Conservation (phyloP, 2,329 filamentous ascomycete species). For the Arthrobotrys pseudoclavata region DNA sequence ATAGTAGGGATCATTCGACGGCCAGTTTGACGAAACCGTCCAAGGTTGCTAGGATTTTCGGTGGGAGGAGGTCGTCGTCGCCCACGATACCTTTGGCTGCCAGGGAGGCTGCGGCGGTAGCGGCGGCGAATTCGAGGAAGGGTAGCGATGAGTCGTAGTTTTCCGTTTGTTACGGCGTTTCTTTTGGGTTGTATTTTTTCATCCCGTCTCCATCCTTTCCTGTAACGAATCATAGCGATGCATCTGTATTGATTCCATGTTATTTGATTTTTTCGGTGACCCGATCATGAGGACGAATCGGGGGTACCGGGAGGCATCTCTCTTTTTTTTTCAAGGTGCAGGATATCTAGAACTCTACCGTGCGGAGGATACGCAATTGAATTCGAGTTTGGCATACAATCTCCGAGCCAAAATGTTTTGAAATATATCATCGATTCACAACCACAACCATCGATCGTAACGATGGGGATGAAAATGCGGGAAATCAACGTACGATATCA, state of each 20-base stretch:
- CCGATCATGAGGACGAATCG: too few relatives aligned
- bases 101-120: constrained; percentile 17
- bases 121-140: constrained; percentile 11
- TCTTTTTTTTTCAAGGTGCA: too few relatives aligned
- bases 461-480: background rate
- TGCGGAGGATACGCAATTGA: too few relatives aligned
- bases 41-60: constrained; percentile 33
- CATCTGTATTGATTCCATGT: too few relatives aligned
- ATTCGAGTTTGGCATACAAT: too few relatives aligned
- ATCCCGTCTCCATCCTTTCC: background rate
- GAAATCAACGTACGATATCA: background rate
- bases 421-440: background rate
- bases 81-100: constrained; percentile 30
- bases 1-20: constrained; percentile 19
- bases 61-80: constrained; percentile 38
- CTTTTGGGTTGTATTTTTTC: background rate
- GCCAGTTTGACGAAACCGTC: constrained; percentile 34
- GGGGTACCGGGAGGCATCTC: too few relatives aligned
- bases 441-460: background rate
- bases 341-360: too few relatives aligned
- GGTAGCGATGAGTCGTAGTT: background rate
- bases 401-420: too few relatives aligned
- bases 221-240: background rate
- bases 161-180: background rate
- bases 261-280: too few relatives aligned